A percentile compares a stretch with the other conserved stretches of the same genome.
Evolutionary conservation across 1,284 basidiomycete species (phyloP).

Genomic region (Paramarasmius palmivorus): DNA sequence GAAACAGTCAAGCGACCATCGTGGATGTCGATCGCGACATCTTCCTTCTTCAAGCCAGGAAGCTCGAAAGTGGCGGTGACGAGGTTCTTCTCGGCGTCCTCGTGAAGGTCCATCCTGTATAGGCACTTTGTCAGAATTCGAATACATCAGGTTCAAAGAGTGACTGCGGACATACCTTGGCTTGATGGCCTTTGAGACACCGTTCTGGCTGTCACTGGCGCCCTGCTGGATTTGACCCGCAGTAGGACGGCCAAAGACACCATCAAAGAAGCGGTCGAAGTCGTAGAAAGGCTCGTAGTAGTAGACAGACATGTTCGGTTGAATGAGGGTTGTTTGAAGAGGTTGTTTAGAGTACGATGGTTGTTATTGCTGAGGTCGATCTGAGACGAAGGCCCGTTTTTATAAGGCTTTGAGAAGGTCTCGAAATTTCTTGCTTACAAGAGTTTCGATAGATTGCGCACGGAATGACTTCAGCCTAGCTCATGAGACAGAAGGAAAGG

Average conservation of each 20-base stretch:
- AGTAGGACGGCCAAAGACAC: slow-evolving; percentile 8
- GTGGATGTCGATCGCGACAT: slow-evolving; percentile 15
- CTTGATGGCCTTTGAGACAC: slow-evolving; percentile 8
- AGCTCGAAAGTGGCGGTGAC: slow-evolving; percentile 20
- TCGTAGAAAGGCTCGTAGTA: slow-evolving; percentile 20
- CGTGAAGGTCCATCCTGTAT: slow-evolving; percentile 18
- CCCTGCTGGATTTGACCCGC: not conserved
- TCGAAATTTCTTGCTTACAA: too few species aligned
- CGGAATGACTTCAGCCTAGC: too few species aligned
- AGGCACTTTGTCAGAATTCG: not conserved
- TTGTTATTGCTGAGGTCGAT: too few species aligned
- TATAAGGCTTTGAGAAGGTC: too few species aligned
- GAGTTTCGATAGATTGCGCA: too few species aligned
- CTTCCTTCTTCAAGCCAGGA: slow-evolving; percentile 12
- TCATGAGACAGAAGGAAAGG: too few species aligned
- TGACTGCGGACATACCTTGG: slow-evolving; percentile 1
- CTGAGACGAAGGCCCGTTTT: too few species aligned
- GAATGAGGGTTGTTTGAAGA: too few species aligned
- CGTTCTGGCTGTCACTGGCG: not conserved
- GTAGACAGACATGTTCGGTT: slow-evolving; percentile 8
- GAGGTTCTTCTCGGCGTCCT: slow-evolving; percentile 11
- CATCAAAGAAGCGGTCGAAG: slow-evolving; percentile 20
- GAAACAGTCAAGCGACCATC: slow-evolving; percentile 16
- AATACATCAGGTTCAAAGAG: not conserved
- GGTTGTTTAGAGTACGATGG: too few species aligned